These are phyloP conservation scores for Plasmodium cynomolgi DNA, from an alignment of 169 alveolate genomes.

Conservation along the genomic window DNA sequence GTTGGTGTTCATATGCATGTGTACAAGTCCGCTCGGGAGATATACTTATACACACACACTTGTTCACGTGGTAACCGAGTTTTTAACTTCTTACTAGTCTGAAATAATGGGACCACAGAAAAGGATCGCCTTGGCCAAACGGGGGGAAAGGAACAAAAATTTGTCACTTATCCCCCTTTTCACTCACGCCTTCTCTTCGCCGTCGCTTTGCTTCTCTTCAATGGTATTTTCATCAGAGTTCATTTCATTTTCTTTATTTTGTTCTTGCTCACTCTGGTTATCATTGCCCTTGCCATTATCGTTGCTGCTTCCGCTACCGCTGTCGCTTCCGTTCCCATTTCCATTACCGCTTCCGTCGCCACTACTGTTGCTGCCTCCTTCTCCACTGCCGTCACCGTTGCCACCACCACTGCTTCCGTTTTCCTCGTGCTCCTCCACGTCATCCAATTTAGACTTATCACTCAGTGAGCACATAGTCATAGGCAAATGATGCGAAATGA, in stretches of 20 bases:
- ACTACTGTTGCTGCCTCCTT: not conserved
- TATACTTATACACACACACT: not conserved
- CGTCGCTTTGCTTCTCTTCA: conserved; percentile 4
- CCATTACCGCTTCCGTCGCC: not conserved
- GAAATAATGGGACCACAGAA: not conserved
- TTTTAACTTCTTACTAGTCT: not conserved
- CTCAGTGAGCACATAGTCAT: conserved; percentile 36
- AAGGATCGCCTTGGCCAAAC: not conserved
- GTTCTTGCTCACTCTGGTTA: not conserved
- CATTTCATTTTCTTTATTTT: conserved; percentile 10
- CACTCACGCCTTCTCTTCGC: not conserved
- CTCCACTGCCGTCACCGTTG: not conserved
- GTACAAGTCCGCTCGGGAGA: not conserved
- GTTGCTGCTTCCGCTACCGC: not conserved
- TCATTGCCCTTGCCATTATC: not conserved
- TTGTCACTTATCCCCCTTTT: not conserved
- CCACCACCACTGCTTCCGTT: not conserved
- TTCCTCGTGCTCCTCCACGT: not conserved
- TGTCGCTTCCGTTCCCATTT: not conserved
- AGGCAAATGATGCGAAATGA: conserved; percentile 67
- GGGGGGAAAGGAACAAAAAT: not conserved
- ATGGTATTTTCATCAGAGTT: not conserved
- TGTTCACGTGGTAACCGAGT: not conserved
- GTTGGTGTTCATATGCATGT: not conserved
- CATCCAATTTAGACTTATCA: conserved; percentile 33